Evolutionary conservation across 257 asterid species (phyloP).

Genomic region (Gynochthodes officinalis): DNA sequence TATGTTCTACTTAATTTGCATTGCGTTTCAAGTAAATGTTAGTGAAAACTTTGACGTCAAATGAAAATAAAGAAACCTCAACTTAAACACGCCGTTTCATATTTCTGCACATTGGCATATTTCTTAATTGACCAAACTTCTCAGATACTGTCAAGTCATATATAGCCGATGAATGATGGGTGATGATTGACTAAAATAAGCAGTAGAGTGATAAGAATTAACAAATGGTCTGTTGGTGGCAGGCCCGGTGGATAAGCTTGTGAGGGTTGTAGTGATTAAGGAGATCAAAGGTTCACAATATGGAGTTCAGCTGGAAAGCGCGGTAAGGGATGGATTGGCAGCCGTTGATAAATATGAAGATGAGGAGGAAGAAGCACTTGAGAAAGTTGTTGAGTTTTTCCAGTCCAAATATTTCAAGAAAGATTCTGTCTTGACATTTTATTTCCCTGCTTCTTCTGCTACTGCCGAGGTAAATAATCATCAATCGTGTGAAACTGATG

Average conservation of each 20-base stretch:
- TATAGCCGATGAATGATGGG: no score
- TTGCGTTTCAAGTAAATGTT: no score
- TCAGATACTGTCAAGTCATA: no score
- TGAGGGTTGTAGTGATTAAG: constrained; percentile 84
- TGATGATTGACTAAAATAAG: no score
- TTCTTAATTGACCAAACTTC: no score
- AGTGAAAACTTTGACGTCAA: no score
- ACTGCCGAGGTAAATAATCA: constrained; percentile 46
- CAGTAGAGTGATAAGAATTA: no score
- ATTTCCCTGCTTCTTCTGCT: constrained; percentile 51
- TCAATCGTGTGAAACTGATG: background rate
- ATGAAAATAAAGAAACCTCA: no score
- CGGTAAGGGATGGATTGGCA: constrained; percentile 77
- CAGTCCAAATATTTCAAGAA: constrained; percentile 71
- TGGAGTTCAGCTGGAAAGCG: constrained; percentile 76
- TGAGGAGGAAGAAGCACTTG: constrained; percentile 75
- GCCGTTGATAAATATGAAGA: constrained; percentile 73
- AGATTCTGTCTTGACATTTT: constrained; percentile 49
- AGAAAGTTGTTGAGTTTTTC: constrained; percentile 52
- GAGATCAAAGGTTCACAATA: constrained; percentile 95
- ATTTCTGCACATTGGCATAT: no score
- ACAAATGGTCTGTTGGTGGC: no score
- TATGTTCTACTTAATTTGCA: no score
- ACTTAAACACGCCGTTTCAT: no score
- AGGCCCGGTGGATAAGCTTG: constrained; percentile 68